These are phyloP conservation scores for Bauhinia variegata DNA, from an alignment of 306 rosid genomes.

Conservation along the genomic window DNA sequence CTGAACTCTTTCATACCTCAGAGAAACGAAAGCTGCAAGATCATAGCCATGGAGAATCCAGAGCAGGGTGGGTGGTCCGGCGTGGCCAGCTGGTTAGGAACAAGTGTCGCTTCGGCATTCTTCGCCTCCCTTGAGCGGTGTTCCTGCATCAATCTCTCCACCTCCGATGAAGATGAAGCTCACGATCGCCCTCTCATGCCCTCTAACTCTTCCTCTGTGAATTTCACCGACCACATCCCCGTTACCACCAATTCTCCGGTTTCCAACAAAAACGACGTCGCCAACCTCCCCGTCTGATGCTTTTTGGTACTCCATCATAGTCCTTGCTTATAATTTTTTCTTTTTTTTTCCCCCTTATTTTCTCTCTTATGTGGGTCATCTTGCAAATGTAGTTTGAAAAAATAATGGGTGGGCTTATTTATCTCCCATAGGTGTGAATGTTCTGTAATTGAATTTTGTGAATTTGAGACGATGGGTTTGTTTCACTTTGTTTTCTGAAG, in stretches of 20 bases:
- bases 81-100: constrained; percentile 44
- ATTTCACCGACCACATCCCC: neutral
- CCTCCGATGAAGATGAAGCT: constrained; percentile 36
- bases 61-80: no score
- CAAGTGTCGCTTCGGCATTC: constrained; percentile 51
- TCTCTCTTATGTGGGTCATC: neutral
- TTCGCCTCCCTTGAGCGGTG: constrained; percentile 60
- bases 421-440: no score
- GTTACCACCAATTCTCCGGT: constrained; percentile 16
- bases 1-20: no score
- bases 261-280: constrained; percentile 43
- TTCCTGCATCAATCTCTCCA: constrained; percentile 56
- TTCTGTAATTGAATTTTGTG: no score
- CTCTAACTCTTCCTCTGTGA: constrained; percentile 2
- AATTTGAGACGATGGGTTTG: no score
- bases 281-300: constrained; percentile 51
- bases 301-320: neutral
- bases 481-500: no score
- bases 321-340: neutral
- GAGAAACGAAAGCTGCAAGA: no score
- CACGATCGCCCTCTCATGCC: constrained; percentile 37
- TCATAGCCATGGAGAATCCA: no score
- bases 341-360: neutral
- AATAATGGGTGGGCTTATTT: no score
- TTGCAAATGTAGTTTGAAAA: no score